phyloP scores from a whole-genome alignment of 2,329 filamentous ascomycete genomes.

The Thielaviopsis punctulata region DNA sequence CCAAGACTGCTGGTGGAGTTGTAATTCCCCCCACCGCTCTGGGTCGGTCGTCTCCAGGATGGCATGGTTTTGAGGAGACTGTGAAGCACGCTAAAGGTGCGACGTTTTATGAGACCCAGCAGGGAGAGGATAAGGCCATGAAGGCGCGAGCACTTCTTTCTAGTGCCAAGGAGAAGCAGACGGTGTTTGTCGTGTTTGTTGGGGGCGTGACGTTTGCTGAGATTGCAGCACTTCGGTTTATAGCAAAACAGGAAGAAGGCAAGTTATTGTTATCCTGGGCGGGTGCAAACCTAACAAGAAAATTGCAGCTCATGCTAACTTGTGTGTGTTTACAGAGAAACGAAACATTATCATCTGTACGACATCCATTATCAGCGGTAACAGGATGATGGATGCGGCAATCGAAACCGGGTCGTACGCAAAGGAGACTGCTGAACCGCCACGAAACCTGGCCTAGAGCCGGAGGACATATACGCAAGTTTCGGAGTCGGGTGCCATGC shows the following conservation, averaged over 20 bases:
- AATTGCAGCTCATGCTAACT: neutral
- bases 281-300: neutral
- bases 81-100: slow-evolving; percentile 74
- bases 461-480: neutral
- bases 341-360: slow-evolving; percentile 83
- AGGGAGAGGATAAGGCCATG: slow-evolving; percentile 80
- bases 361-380: slow-evolving; percentile 78
- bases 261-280: slow-evolving; percentile 15
- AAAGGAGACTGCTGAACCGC: slow-evolving; percentile 18
- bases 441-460: neutral
- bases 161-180: slow-evolving; percentile 58
- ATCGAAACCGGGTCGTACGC: slow-evolving; percentile 54
- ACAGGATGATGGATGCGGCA: slow-evolving; percentile 71
- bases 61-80: slow-evolving; percentile 85
- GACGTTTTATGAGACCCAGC: slow-evolving; percentile 84
- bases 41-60: slow-evolving; percentile 54
- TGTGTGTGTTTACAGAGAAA: slow-evolving; percentile 31
- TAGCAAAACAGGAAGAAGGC: slow-evolving; percentile 69
- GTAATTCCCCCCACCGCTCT: slow-evolving; percentile 20
- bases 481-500: neutral
- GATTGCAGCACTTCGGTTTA: slow-evolving; percentile 81
- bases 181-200: slow-evolving; percentile 88
- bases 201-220: slow-evolving; percentile 96
- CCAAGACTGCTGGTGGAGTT: slow-evolving; percentile 38
- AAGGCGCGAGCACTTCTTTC: slow-evolving; percentile 72